These are phyloP conservation scores for Jackrogersella multiformis DNA, from an alignment of 495 filamentous ascomycete species.

Conservation along the genomic window DNA sequence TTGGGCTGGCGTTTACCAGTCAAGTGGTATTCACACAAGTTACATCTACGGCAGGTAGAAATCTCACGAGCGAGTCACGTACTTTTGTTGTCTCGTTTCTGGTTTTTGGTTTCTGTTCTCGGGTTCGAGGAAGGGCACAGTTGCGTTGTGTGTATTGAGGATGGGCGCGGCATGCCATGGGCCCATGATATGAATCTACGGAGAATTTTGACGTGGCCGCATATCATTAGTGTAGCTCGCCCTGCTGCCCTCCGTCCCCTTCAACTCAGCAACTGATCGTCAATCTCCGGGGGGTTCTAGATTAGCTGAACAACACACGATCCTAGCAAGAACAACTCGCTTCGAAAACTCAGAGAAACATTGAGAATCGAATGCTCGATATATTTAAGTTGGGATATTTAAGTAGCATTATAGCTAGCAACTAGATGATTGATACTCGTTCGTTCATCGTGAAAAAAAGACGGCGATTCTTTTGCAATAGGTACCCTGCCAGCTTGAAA, in stretches of 20 bases:
- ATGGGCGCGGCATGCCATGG: slow-evolving; percentile 45
- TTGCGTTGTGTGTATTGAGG: slow-evolving; percentile 30
- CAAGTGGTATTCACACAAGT: slow-evolving; percentile 25
- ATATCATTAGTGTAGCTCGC: slow-evolving; percentile 47
- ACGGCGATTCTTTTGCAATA: neutral
- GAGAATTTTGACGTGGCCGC: slow-evolving; percentile 51
- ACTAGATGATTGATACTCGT: no score
- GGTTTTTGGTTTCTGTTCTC: slow-evolving; percentile 11
- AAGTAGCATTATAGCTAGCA: neutral
- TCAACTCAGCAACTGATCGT: slow-evolving; percentile 42
- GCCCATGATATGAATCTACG: slow-evolving; percentile 44
- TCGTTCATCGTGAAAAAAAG: neutral
- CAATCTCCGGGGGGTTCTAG: slow-evolving; percentile 36
- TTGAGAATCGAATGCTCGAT: neutral
- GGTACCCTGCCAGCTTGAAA: no score
- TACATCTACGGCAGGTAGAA: slow-evolving; percentile 13
- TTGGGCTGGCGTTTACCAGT: slow-evolving; percentile 29
- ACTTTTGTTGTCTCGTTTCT: slow-evolving; percentile 8
- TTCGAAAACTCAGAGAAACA: neutral
- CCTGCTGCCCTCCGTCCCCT: slow-evolving; percentile 43
- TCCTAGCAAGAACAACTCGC: slow-evolving; percentile 1
- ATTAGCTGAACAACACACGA: slow-evolving; percentile 28
- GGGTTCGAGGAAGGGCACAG: neutral
- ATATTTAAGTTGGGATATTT: no score
- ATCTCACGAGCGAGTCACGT: slow-evolving; percentile 16